Base-by-base conservation (phyloP, 495 filamentous ascomycete genomes). In the Penicillium odoratum region DNA sequence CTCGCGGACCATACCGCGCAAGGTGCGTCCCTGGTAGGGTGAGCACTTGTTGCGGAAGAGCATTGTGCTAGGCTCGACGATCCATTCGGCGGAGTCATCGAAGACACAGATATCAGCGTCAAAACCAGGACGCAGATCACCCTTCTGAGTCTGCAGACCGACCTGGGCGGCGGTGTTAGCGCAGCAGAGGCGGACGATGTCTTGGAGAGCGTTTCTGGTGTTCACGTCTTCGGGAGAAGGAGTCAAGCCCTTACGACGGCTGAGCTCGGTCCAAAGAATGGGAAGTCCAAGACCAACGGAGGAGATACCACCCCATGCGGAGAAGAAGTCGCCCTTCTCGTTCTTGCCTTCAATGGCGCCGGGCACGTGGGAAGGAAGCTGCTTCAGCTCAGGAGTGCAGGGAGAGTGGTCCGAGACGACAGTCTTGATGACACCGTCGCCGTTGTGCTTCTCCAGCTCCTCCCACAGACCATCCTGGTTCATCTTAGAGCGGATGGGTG, bases 381-480 rank as follows among this genome's bases (percentile, higher is more conserved):
- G 82, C 77, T 98, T 98, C 56, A 98, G 81, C 66, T 95, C 85
- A 0, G 94, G 92, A 1, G 94, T 98, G 78, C 94, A 98, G 11
- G 94, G 94, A 28, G 89, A 93, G 78, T 98, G 94, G 66, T 98
- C 94, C 1, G 89, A 93, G n/a, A 98, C 94, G 25, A 98, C 84
- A 0, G 94, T 98, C 69, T 88, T 84, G 71, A 98, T 93, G 64
- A 95, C 90, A 42, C 88, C 86, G 63, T 92, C 84, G 0, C 80
- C 76, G 56, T 81, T 77, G 55, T 80, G 70, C 36, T 74, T 75
- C 51, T 81, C 75, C 7, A 97, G 73, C 67, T 96, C 93, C 7
- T 83, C 83, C 94, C 94, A 98, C 2, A 98, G 83, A 28, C 84
- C 83, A 62, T 97, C 89, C 61, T 93, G 92, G 78, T 98, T 98